Evolutionary conservation across 345 rosid genomes (phyloP), one percentile per base, ranked within the genome.

Genomic region (Syzygium aqueum): DNA sequence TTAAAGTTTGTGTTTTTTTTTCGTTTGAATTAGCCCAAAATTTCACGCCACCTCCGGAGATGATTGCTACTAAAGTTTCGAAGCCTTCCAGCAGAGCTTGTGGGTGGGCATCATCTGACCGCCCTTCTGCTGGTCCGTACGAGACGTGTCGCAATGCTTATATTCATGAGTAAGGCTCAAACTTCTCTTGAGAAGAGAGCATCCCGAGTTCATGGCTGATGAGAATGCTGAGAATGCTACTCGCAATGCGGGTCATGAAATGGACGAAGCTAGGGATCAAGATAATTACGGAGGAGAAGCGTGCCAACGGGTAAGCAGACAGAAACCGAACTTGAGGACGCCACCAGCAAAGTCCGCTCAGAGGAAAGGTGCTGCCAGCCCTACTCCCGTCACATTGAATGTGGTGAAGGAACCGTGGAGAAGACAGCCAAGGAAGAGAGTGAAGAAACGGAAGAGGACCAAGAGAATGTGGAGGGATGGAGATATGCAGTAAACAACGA

Each of bases 141-240:
- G 96, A 95, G 53, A 97, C 94, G 28, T 96, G 99, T 85, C 95
- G 93, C 85, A 97, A 97, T 91, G 96, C 97, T n/a, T n/a, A 96
- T 92, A 97, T 95, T 86, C 99, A 96, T 87, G 98, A 96, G 87
- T 97, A 97, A 95, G 96, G 94, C 98, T 96, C 85, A 97, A 95
- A 90, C 99, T 96, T 88, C 99, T 96, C 91, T 87, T 96, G 67
- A 93, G 95, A 91, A 95, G 97, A 87, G 98, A 96, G 92, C 99
- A 97, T 94, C 99, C 96, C 3, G 97, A 94, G 84, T 97, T 94
- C 89, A 88, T 89, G 88, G 84, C 87, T 2, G 98, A 97, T 61
- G 98, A 96, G 88, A 93, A 94, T 86, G 88, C 92, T 3, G 96
- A 94, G 91, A 93, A 90, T 85, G 90, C 93, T 21, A 89, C 92